Base-by-base conservation (phyloP, 305 asterid genomes). In the Fraxinus paxiana region DNA sequence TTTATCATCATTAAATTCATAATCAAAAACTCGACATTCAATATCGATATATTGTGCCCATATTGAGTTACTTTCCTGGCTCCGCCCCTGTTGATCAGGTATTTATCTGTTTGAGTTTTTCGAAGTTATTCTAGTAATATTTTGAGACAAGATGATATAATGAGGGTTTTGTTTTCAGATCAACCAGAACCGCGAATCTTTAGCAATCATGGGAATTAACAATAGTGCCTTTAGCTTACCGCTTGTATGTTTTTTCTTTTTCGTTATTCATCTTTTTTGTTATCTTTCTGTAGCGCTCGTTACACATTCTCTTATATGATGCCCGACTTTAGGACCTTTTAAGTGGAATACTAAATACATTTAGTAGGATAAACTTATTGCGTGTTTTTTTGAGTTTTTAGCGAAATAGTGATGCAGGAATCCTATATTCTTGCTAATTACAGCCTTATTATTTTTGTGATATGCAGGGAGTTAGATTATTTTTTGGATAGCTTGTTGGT, bases 171-270 rank as follows among this genome's bases (percentile, higher is more conserved):
- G 46, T 76, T 83, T 86, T 82, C 97, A 96, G 98, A 94, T 96
- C 69, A 96, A 96, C 87, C 97, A 89, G 89, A 96, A 94, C 78
- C 99, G 99, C 12, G 97, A 96, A 37, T 96, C 98, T 87, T 88
- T 96, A 88, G 97, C 97, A 75, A 84, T 92, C 87, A 96, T 96
- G 99, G 99, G 99, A 54, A 97, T 90, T 59, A 96, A 92, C 70
- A 96, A 97, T 88, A 96, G 98, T 12, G 98, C 99, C 82, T 96
- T 92, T 86, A 92, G 99, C 91, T 89, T 96, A 82, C 98, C 99
- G 26, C 99, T 92, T 90, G 99, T 92, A 88, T 78, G 79, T 80
- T 81, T 84, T 74, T 30, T n/a, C n/a, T n/a, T n/a, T n/a, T n/a
- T n/a, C n/a, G n/a, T n/a, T n/a, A n/a, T n/a, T n/a, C n/a, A n/a